Evolutionary conservation across 768 basidiomycete genomes (phyloP).

Genomic region (Phylloporus arenicola): DNA sequence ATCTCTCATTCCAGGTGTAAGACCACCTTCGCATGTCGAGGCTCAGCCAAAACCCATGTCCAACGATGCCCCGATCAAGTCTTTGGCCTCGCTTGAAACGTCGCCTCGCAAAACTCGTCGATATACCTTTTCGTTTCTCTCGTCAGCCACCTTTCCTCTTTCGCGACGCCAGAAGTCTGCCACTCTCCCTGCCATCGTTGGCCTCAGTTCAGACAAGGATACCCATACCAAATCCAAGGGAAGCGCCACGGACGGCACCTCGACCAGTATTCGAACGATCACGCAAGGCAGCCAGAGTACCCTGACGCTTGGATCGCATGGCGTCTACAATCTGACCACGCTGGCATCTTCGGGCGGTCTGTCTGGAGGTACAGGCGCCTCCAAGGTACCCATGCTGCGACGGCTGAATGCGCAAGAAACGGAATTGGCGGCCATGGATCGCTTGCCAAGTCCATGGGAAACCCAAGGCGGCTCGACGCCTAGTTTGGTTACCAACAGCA

Average conservation of each 20-base stretch:
- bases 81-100: background rate
- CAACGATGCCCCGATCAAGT: background rate
- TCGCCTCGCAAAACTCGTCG: constrained; percentile 14
- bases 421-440: background rate
- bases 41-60: background rate
- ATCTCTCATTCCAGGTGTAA: background rate
- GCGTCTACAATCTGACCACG: constrained; percentile 7
- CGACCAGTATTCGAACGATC: constrained; percentile 19
- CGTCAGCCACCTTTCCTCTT: constrained; percentile 16
- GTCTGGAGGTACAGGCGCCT: background rate
- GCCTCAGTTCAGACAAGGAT: background rate
- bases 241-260: constrained; percentile 16
- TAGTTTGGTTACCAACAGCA: constrained; percentile 19
- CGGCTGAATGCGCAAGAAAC: constrained; percentile 14
- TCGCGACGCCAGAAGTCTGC: constrained; percentile 17
- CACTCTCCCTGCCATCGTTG: background rate
- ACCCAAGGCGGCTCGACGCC: constrained; percentile 14
- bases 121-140: constrained; percentile 23
- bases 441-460: constrained; percentile 1
- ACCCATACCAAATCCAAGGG: background rate
- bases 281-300: constrained; percentile 20
- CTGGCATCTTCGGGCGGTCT: constrained; percentile 4
- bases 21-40: background rate
- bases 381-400: constrained; percentile 17
- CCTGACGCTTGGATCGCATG: constrained; percentile 2